Percentiles rank a stretch among this genome's conserved stretches.
Conservation (phyloP, 768 basidiomycete species). For the Leccinum variicolor region DNA sequence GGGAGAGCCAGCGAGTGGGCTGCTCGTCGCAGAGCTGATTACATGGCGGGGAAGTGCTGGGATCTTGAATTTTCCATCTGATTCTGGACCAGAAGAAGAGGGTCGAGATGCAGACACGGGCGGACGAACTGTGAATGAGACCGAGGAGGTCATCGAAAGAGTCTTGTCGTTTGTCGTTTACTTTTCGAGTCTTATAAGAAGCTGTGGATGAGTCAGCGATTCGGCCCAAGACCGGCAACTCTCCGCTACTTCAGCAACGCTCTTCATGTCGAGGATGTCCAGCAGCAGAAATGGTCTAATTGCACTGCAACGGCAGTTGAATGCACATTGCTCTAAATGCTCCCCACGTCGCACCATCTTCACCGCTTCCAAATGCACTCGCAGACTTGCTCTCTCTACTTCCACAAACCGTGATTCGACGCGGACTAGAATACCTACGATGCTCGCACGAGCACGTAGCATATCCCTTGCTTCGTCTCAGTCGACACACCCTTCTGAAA, state of each 20-base stretch:
- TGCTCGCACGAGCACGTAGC: not conserved
- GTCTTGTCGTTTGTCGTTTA: conserved; percentile 13
- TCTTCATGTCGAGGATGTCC: not conserved
- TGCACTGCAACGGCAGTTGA: not conserved
- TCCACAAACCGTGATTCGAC: not conserved
- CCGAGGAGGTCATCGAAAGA: conserved; percentile 34
- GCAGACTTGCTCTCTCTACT: not conserved
- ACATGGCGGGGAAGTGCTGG: conserved; percentile 63
- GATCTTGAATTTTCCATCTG: conserved; percentile 55
- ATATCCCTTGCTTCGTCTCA: conserved; percentile 6
- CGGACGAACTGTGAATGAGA: conserved; percentile 83
- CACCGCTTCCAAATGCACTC: not conserved
- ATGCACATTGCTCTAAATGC: not conserved
- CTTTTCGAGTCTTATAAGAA: not conserved
- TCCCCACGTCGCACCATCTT: not conserved
- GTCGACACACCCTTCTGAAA: conserved; percentile 37
- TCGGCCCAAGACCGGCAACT: not conserved
- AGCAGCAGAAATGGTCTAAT: not conserved
- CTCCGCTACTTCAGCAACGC: not conserved
- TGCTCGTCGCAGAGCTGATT: conserved; percentile 43
- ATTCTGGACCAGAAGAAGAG: conserved; percentile 61
- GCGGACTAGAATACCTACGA: not conserved
- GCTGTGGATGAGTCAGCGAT: not conserved
- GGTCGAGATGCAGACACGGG: conserved; percentile 52
- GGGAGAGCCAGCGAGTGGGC: conserved; percentile 58